These are phyloP conservation scores for Cladosporium sp. DNA, from an alignment of 2,329 filamentous ascomycete genomes.

Conservation along the genomic window DNA sequence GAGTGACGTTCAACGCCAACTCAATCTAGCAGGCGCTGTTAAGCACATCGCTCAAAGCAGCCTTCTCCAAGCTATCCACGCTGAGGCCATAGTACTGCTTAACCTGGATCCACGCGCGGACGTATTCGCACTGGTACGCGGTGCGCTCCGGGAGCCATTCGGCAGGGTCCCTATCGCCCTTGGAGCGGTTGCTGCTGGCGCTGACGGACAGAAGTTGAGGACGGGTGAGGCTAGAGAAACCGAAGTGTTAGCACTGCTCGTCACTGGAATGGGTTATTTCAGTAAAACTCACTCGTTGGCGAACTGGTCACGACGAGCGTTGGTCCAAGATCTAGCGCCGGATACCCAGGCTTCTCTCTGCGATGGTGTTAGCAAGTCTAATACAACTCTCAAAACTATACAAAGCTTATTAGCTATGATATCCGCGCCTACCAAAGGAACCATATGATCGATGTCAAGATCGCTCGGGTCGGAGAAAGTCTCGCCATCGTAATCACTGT, in stretches of 20 bases:
- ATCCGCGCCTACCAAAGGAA: constrained; percentile 63
- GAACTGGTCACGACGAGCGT: constrained; percentile 60
- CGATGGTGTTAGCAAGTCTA: neutral
- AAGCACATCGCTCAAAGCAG: constrained; percentile 13
- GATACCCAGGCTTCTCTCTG: constrained; percentile 39
- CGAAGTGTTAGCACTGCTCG: constrained; percentile 5
- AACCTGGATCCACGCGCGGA: constrained; percentile 71
- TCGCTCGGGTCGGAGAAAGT: constrained; percentile 65
- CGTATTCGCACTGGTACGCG: constrained; percentile 74
- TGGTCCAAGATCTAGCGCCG: constrained; percentile 69
- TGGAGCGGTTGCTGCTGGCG: constrained; percentile 67
- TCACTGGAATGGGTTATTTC: no score
- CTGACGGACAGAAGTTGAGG: constrained; percentile 80
- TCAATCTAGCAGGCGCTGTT: constrained; percentile 8
- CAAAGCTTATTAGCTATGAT: no score
- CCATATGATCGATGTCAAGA: constrained; percentile 79
- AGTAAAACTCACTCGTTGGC: constrained; percentile 54
- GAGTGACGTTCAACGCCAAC: no score
- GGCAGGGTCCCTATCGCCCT: constrained; percentile 71
- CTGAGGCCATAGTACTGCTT: constrained; percentile 69
- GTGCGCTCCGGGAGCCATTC: constrained; percentile 69
- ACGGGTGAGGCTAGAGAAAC: constrained; percentile 66
- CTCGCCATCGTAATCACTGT: constrained; percentile 68
- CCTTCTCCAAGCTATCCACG: constrained; percentile 68
- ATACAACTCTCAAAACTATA: constrained; percentile 32